Conservation (phyloP, 257 asterid species). For the Catharanthus roseus region DNA sequence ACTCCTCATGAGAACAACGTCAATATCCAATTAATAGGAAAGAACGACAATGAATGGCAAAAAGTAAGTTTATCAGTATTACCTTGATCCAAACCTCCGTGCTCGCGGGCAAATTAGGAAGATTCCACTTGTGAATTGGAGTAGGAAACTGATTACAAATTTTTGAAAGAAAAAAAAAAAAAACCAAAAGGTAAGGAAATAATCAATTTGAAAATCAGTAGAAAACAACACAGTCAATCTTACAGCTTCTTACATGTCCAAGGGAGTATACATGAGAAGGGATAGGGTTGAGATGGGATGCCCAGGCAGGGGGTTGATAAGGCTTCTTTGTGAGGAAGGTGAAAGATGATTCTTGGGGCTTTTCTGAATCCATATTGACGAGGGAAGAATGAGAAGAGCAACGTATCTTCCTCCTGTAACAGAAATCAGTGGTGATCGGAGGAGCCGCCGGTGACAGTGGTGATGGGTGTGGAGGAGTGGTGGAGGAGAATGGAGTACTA, state of each 20-base stretch:
- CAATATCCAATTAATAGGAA: not conserved
- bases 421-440: not conserved
- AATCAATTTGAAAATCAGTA: not conserved
- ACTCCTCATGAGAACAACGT: not conserved
- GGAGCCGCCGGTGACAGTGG: not conserved
- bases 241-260: constrained; percentile 52
- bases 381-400: not conserved
- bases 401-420: not conserved
- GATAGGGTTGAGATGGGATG: constrained; percentile 61
- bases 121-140: constrained; percentile 92
- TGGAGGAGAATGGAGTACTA: not conserved
- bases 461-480: constrained; percentile 3
- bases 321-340: constrained; percentile 51
- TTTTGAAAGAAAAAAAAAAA: not conserved
- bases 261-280: constrained; percentile 69
- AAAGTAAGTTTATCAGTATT: constrained; percentile 6
- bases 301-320: constrained; percentile 80
- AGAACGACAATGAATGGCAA: not conserved
- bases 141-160: constrained; percentile 58
- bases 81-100: constrained; percentile 95
- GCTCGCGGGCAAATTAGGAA: constrained; percentile 79
- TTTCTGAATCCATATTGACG: constrained; percentile 14
- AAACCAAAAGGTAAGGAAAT: not conserved
- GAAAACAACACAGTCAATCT: not conserved
- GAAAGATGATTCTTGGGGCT: constrained; percentile 33